Conservation (phyloP, 2,329 filamentous ascomycete genomes). For the Aspergillus spinulosporus region DNA sequence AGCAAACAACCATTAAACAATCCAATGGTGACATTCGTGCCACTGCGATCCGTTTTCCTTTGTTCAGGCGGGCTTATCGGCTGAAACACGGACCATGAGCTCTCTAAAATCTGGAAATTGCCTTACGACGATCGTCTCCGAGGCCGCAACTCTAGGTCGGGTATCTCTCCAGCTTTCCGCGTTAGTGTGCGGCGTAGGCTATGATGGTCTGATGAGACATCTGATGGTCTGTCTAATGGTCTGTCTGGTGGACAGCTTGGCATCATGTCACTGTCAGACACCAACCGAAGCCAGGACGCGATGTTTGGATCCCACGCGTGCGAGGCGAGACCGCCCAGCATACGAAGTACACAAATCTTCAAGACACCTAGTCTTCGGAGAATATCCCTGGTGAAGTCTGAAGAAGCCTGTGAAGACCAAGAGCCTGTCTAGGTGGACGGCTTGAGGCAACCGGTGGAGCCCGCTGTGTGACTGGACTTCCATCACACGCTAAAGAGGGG, state of each 20-base stretch:
- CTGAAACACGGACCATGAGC: constrained; percentile 25
- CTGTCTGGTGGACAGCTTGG: background rate
- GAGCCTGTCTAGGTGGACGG: background rate
- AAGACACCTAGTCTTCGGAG: background rate
- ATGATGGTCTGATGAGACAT: too few relatives aligned
- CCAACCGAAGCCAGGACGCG: background rate
- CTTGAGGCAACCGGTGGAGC: constrained; percentile 13
- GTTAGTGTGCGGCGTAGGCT: background rate
- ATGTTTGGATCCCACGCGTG: background rate
- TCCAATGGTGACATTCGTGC: background rate
- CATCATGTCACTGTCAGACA: background rate
- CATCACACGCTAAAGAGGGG: constrained; percentile 4
- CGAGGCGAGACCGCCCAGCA: background rate
- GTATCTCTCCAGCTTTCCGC: background rate
- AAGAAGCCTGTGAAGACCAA: too few relatives aligned
- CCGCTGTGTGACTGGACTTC: constrained; percentile 15
- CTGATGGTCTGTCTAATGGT: constrained; percentile 10
- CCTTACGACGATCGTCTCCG: constrained; percentile 13
- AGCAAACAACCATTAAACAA: background rate
- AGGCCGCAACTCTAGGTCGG: background rate
- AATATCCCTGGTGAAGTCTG: too few relatives aligned
- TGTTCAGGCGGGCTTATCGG: background rate
- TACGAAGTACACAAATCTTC: background rate
- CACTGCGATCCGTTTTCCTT: background rate
- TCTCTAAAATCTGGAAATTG: constrained; percentile 17